These are phyloP conservation scores for Rhodomyrtus psidioides DNA, from an alignment of 441 rosid species.

Conservation along the genomic window DNA sequence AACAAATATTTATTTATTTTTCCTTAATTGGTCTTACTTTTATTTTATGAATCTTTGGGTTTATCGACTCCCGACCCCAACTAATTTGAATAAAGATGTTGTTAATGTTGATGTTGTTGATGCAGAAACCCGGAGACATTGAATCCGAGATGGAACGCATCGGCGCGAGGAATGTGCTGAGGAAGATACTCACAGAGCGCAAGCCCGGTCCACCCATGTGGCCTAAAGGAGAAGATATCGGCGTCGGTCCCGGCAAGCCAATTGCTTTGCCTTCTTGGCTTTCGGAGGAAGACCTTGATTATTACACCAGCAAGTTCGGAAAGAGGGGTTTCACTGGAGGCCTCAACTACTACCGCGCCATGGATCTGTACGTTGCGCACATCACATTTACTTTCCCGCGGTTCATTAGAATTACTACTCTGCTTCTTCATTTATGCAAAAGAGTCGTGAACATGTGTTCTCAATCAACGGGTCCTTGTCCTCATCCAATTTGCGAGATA, in stretches of 20 bases:
- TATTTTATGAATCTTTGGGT: too few relatives aligned
- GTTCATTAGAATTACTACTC: neutral
- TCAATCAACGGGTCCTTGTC: neutral
- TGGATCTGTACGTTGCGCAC: slow-evolving; percentile 40
- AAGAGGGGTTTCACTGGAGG: slow-evolving; percentile 57
- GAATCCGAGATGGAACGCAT: slow-evolving; percentile 43
- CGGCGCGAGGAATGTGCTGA: slow-evolving; percentile 29
- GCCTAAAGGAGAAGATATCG: slow-evolving; percentile 33
- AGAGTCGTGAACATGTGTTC: accelerated
- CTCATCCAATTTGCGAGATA: neutral
- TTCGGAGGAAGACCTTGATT: slow-evolving; percentile 43
- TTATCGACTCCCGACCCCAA: too few relatives aligned
- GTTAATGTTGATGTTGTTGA: too few relatives aligned
- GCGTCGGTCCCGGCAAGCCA: neutral
- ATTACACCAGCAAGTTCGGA: slow-evolving; percentile 27
- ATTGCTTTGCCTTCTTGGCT: slow-evolving; percentile 49
- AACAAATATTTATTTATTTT: too few relatives aligned
- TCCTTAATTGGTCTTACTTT: too few relatives aligned
- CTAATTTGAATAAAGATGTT: too few relatives aligned
- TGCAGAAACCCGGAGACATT: slow-evolving; percentile 52
- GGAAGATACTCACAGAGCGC: slow-evolving; percentile 24
- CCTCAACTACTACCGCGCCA: slow-evolving; percentile 65
- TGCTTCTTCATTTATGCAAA: neutral
- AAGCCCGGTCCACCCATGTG: slow-evolving; percentile 36
- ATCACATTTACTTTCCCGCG: neutral